Conservation (phyloP, 176 grass and related monocot species). For the Juncus inflexus region DNA sequence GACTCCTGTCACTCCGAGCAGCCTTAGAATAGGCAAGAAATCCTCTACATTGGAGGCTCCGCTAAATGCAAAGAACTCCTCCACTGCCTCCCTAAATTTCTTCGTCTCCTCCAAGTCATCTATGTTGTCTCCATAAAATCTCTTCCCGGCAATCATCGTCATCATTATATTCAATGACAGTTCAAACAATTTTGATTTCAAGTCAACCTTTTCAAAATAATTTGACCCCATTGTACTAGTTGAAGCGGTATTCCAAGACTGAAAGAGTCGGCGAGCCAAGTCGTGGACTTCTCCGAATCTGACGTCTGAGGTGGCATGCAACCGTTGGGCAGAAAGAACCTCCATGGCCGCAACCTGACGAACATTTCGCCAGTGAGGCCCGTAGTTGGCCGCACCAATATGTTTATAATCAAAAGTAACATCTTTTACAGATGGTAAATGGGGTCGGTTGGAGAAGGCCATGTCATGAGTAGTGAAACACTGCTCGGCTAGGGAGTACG, state of each 20-base stretch:
- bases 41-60: conserved; percentile 12
- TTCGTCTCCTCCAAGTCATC: background rate
- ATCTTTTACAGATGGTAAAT: background rate
- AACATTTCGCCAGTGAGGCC: conserved; percentile 12
- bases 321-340: background rate
- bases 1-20: conserved; percentile 11
- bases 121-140: background rate
- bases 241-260: background rate
- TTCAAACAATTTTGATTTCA: conserved; percentile 21
- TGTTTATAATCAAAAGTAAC: background rate
- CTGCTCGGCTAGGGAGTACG: conserved; percentile 15
- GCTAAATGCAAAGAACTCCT: conserved; percentile 7
- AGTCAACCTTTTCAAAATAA: conserved; percentile 12
- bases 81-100: background rate
- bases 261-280: background rate
- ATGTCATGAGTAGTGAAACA: conserved; percentile 30
- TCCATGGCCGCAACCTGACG: conserved; percentile 9
- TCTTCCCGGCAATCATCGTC: conserved; percentile 23
- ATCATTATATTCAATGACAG: conserved; percentile 21
- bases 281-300: background rate
- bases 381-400: conserved; percentile 3
- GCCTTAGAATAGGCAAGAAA: conserved; percentile 10
- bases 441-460: conserved; percentile 21
- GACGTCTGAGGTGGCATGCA: conserved; percentile 15
- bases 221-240: background rate